phyloP scores from a whole-genome alignment of 257 asterid species.

The Lycium ferocissimum region DNA sequence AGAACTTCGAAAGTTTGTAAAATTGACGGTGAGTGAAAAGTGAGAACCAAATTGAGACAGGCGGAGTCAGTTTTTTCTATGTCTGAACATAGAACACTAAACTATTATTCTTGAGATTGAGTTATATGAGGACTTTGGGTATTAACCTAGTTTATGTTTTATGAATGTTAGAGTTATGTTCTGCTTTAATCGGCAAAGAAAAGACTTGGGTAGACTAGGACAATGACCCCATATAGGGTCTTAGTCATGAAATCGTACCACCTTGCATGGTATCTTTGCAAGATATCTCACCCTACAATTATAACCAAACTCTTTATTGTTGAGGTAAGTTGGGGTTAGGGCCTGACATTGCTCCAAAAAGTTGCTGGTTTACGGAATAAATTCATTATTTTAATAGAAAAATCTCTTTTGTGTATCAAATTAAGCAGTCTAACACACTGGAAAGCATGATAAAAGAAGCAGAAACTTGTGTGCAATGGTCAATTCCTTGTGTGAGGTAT shows the following conservation, averaged over 20 bases:
- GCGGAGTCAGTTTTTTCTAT: no score
- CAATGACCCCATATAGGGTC: neutral
- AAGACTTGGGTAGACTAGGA: neutral
- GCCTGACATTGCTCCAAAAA: neutral
- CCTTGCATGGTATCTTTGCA: neutral
- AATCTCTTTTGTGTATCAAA: neutral
- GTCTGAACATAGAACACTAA: neutral
- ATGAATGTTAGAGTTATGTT: neutral
- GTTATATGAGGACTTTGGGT: neutral
- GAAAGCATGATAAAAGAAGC: neutral
- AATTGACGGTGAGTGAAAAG: no score
- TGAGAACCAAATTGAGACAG: no score
- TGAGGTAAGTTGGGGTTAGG: neutral
- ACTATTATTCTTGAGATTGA: neutral
- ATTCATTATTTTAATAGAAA: neutral
- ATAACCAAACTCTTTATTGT: neutral
- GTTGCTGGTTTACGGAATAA: neutral
- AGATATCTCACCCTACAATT: neutral
- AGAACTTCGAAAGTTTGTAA: no score
- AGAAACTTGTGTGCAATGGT: neutral
- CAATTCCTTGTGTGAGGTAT: neutral
- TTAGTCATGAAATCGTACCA: neutral
- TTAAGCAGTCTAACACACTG: neutral
- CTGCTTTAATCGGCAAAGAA: neutral
- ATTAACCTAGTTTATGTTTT: neutral